Percentiles rank a stretch among this genome's conserved stretches.
phyloP scores from a whole-genome alignment of 208 protist genomes.

The Trichomonas vaginalis region DNA sequence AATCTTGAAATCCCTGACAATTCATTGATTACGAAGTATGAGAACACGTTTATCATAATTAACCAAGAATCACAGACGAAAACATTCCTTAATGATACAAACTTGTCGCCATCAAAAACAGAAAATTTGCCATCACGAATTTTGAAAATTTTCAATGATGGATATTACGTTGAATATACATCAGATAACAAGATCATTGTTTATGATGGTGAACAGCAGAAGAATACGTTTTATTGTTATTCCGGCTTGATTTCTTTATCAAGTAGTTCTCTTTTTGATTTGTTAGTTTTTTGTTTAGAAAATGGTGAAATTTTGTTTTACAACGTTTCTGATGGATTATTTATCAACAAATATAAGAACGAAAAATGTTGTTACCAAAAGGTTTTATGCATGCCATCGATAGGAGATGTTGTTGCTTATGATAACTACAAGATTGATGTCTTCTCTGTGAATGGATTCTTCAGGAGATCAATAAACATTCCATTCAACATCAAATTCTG shows the following conservation, averaged over 20 bases:
- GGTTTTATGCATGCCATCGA: not conserved
- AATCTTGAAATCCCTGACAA: not conserved
- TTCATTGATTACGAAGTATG: not conserved
- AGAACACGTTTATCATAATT: not conserved
- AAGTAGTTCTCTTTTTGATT: not conserved
- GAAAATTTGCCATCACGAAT: not conserved
- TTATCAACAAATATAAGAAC: not conserved
- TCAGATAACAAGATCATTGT: not conserved
- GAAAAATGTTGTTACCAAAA: not conserved
- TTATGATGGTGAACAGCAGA: not conserved
- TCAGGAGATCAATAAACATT: not conserved
- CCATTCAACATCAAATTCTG: not conserved
- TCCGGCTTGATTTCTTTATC: not conserved
- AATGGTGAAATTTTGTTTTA: not conserved
- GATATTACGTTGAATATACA: not conserved
- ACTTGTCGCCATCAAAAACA: no score
- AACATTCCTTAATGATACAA: no score
- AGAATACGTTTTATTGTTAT: not conserved
- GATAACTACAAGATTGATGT: not conserved
- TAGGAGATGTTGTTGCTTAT: not conserved
- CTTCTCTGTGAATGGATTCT: not conserved
- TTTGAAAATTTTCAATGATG: not conserved
- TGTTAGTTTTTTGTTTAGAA: not conserved
- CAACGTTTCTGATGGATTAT: not conserved
- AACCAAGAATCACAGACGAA: not conserved